Base-by-base conservation (phyloP, 352 stramenopile genomes). In the Pythium utonaiense region DNA sequence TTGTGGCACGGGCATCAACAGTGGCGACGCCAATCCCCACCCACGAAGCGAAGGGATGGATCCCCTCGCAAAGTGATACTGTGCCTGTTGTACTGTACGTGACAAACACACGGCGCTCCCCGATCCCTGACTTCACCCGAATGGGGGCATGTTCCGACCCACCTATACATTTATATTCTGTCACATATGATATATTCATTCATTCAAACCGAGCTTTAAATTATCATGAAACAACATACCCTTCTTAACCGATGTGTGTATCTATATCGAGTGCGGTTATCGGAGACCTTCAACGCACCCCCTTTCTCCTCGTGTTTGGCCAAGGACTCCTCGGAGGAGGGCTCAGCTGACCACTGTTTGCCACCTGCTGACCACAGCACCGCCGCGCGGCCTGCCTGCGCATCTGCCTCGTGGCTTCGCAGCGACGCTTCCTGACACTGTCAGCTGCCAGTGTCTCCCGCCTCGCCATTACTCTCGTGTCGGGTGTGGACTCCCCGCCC, bases 281-380 rank as follows among this genome's bases (percentile, higher is more conserved):
- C 19, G 40, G 40, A 47, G n/a, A 17, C 40, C 38, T 45, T 45
- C 38, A 24, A 45, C 0, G 14, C 17, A 17, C 12, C 40, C 40
- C n/a, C n/a, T n/a, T n/a, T 27, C 40, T 47, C 40, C 40, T 17
- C 40, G 40, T 47, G 40, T 47, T 47, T 31, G 21, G 22, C 13
- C 21, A 22, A 50, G 12, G n/a, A n/a, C n/a, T n/a, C n/a, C n/a
- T n/a, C n/a, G n/a, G n/a, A n/a, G n/a, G n/a, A n/a, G n/a, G n/a
- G n/a, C 41, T 30, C 42, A 50, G 24, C 42, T 50, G 42, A 50
- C 42, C 42, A 50, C 42, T 33, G 17, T 21, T 21, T 12, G 13
- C 42, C 42, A 50, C 22, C 22, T 50, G 42, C 42, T 50, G 42
- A 50, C 22, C 42, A 50, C 42, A 50, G 22, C 42, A 50, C 22